Percentiles rank a stretch among this genome's conserved stretches.
phyloP scores from a whole-genome alignment of 805 yeast species.

The Lipomyces sp. region DNA sequence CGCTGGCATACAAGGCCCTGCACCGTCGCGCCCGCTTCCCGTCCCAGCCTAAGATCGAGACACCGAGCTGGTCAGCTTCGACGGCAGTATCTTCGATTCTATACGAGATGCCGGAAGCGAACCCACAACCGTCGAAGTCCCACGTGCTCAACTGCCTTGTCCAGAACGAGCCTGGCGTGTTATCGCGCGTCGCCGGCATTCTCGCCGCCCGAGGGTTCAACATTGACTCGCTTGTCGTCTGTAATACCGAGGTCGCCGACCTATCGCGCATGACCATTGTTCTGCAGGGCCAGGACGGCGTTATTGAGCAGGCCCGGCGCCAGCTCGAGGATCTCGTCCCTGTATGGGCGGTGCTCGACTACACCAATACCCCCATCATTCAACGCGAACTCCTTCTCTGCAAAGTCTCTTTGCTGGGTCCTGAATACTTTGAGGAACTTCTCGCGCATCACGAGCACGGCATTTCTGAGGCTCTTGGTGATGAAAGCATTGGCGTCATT shows the following conservation, averaged over 20 bases:
- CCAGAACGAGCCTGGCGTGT: slow-evolving; percentile 98
- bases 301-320: slow-evolving; percentile 96
- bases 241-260: slow-evolving; percentile 94
- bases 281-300: slow-evolving; percentile 90
- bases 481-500: slow-evolving; percentile 43
- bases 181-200: slow-evolving; percentile 90
- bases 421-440: slow-evolving; percentile 96
- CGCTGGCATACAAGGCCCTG: slow-evolving; percentile 89
- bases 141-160: slow-evolving; percentile 96
- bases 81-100: slow-evolving; percentile 95
- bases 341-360: slow-evolving; percentile 96
- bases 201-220: slow-evolving; percentile 98
- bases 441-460: slow-evolving; percentile 74
- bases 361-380: slow-evolving; percentile 86
- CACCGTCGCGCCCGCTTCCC: slow-evolving; percentile 88
- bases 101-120: slow-evolving; percentile 80
- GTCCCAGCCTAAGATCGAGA: slow-evolving; percentile 87
- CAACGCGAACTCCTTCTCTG: slow-evolving; percentile 90
- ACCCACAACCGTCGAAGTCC: slow-evolving; percentile 67
- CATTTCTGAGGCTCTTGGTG: slow-evolving; percentile 43
- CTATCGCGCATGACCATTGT: slow-evolving; percentile 97
- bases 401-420: slow-evolving; percentile 90
- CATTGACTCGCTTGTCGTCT: slow-evolving; percentile 95
- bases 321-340: slow-evolving; percentile 98
- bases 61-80: slow-evolving; percentile 95